phyloP scores from a whole-genome alignment of 345 rosid species.

The Stellera chamaejasme region DNA sequence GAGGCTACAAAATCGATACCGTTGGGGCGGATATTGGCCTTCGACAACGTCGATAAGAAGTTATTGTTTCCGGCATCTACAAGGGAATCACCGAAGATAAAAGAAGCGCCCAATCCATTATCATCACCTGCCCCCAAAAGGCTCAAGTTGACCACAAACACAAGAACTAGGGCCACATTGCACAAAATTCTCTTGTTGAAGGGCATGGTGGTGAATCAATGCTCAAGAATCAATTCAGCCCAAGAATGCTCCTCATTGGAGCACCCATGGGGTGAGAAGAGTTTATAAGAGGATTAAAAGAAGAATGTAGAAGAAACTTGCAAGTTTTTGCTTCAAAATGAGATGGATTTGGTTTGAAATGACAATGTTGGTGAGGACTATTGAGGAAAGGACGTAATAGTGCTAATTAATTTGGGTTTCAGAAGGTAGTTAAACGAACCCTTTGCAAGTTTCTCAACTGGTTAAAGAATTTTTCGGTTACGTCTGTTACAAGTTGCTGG shows the following conservation, averaged over 20 bases:
- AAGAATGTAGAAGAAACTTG: too few species aligned
- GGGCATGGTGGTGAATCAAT: constrained; percentile 8
- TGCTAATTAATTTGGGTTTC: background rate
- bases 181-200: background rate
- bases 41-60: constrained; percentile 64
- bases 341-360: too few species aligned
- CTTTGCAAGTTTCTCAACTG: constrained; percentile 15
- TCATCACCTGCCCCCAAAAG: constrained; percentile 17
- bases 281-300: too few species aligned
- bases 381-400: too few species aligned
- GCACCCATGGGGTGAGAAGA: too few species aligned
- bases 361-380: too few species aligned
- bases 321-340: too few species aligned
- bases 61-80: constrained; percentile 93
- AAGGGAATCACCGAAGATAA: constrained; percentile 77
- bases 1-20: constrained; percentile 75
- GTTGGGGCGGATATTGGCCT: constrained; percentile 73
- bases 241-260: too few species aligned
- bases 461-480: constrained; percentile 13
- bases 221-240: background rate
- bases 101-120: constrained; percentile 43
- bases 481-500: constrained; percentile 15
- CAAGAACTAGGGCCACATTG: constrained; percentile 12
- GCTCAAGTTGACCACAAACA: constrained; percentile 5
- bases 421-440: constrained; percentile 36